Evolutionary conservation across 768 basidiomycete species (phyloP).

Genomic region (Pholiota microspora): DNA sequence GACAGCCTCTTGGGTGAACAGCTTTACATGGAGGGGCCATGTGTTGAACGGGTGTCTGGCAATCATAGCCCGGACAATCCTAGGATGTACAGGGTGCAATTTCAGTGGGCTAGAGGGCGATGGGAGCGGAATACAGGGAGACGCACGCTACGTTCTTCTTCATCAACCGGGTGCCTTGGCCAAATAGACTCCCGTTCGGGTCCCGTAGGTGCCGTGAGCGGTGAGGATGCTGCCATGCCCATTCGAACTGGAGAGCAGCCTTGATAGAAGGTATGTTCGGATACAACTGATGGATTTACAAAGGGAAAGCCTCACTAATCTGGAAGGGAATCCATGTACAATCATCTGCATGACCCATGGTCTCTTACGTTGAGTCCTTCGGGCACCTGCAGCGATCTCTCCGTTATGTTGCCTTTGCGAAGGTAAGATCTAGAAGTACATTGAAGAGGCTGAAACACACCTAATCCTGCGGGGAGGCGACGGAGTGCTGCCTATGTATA

Average conservation of each 20-base stretch:
- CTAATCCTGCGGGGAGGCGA: slow-evolving; percentile 64
- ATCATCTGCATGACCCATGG: slow-evolving; percentile 89
- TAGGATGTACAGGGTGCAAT: slow-evolving; percentile 20
- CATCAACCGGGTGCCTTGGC: slow-evolving; percentile 32
- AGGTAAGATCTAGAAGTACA: neutral
- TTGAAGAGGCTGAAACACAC: slow-evolving; percentile 27
- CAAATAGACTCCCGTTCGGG: slow-evolving; percentile 37
- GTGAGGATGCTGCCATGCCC: slow-evolving; percentile 84
- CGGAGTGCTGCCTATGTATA: slow-evolving; percentile 77
- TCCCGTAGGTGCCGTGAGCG: slow-evolving; percentile 63
- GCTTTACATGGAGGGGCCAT: slow-evolving; percentile 73
- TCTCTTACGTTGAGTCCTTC: slow-evolving; percentile 55
- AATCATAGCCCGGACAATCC: slow-evolving; percentile 64
- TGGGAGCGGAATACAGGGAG: neutral
- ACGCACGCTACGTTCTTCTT: slow-evolving; percentile 48
- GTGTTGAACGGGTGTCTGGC: slow-evolving; percentile 62
- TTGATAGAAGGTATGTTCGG: slow-evolving; percentile 21
- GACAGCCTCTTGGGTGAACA: slow-evolving; percentile 66
- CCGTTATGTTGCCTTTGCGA: slow-evolving; percentile 77
- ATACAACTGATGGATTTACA: neutral
- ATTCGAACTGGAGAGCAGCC: slow-evolving; percentile 78
- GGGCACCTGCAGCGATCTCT: slow-evolving; percentile 67
- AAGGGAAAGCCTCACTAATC: slow-evolving; percentile 33
- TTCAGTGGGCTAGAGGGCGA: neutral
- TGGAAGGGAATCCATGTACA: slow-evolving; percentile 80